These are phyloP conservation scores for Kodamaea derodonti DNA, from an alignment of 1,139 yeast species.

Conservation along the genomic window DNA sequence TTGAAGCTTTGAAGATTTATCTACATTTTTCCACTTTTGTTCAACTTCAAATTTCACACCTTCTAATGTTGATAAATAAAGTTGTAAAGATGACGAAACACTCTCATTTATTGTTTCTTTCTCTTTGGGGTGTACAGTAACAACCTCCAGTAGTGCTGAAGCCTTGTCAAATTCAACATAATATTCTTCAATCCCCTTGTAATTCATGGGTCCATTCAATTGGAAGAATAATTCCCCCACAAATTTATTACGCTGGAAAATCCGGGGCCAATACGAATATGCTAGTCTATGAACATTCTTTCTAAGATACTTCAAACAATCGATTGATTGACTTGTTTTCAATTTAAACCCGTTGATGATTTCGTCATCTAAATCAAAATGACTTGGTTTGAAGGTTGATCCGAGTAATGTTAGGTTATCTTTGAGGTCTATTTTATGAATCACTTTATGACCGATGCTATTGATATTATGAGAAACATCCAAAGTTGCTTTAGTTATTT, in stretches of 20 bases:
- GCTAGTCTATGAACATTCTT: constrained; percentile 34
- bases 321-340: constrained; percentile 38
- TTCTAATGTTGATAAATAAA: constrained; percentile 28
- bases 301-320: constrained; percentile 40
- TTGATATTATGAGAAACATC: not conserved
- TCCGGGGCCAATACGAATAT: constrained; percentile 29
- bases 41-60: constrained; percentile 29
- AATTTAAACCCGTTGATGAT: constrained; percentile 39
- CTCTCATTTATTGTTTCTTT: constrained; percentile 25
- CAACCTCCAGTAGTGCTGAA: constrained; percentile 29
- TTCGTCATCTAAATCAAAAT: constrained; percentile 35
- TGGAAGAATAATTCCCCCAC: constrained; percentile 29
- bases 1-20: constrained; percentile 27
- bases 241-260: constrained; percentile 32
- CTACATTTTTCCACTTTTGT: constrained; percentile 28
- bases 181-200: constrained; percentile 40
- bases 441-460: not conserved
- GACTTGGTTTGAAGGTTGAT: constrained; percentile 14
- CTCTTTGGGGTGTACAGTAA: constrained; percentile 41
- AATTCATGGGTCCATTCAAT: constrained; percentile 40
- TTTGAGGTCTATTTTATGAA: constrained; percentile 10
- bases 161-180: constrained; percentile 32
- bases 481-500: not conserved
- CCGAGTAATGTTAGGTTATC: constrained; percentile 14
- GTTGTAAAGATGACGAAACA: constrained; percentile 27